phyloP scores from a whole-genome alignment of 2,329 filamentous ascomycete genomes.

The Hyphodiscus sp. region DNA sequence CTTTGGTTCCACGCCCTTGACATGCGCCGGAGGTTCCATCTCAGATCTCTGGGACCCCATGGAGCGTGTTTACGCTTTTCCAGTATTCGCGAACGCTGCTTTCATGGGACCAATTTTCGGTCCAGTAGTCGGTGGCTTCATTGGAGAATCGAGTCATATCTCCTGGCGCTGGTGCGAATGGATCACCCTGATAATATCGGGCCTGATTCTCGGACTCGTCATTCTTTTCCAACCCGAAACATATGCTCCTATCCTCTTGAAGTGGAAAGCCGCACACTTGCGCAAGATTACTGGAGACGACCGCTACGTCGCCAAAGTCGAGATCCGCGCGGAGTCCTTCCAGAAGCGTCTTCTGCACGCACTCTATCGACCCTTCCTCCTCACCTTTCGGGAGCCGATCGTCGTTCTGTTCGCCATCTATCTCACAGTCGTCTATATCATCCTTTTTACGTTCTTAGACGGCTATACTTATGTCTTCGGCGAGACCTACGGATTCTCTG shows the following conservation, averaged over 20 bases:
- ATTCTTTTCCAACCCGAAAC: conserved; percentile 16
- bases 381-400: conserved; percentile 13
- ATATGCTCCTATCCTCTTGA: conserved; percentile 12
- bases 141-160: conserved; percentile 21
- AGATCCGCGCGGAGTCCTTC: conserved; percentile 13
- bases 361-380: conserved; percentile 7
- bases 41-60: conserved; percentile 56
- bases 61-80: conserved; percentile 56
- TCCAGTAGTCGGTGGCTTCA: conserved; percentile 45
- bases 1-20: conserved; percentile 36
- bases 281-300: conserved; percentile 15
- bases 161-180: conserved; percentile 16
- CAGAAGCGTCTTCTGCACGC: conserved; percentile 9
- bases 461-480: conserved; percentile 17
- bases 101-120: conserved; percentile 8
- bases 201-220: conserved; percentile 5
- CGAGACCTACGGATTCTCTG: conserved; percentile 27
- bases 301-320: conserved; percentile 8
- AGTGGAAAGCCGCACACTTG: conserved; percentile 14
- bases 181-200: conserved; percentile 17
- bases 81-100: conserved; percentile 59
- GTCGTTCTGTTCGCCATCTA: conserved; percentile 16
- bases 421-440: conserved; percentile 16
- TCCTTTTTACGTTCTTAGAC: conserved; percentile 18
- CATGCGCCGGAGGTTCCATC: conserved; percentile 61